A percentile compares a stretch with the other conserved stretches of the same genome.
Conservation (phyloP, 345 rosid genomes). For the Microthlaspi erraticum region DNA sequence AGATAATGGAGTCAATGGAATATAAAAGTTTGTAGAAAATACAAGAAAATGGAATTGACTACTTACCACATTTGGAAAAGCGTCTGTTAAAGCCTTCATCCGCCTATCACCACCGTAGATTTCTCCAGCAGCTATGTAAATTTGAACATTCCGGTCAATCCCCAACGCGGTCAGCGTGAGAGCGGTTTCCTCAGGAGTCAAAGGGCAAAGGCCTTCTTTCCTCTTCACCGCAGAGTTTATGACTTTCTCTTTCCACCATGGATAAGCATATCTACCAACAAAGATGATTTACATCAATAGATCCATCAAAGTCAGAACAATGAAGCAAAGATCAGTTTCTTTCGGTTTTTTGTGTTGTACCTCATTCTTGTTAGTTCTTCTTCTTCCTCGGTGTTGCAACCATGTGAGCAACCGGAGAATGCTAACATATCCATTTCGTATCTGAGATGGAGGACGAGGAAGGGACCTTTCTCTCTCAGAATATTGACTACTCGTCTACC, state of each 20-base stretch:
- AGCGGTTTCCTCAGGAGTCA: slow-evolving; percentile 97
- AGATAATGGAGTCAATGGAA: slow-evolving; percentile 21
- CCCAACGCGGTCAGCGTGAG: slow-evolving; percentile 74
- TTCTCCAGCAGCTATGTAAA: slow-evolving; percentile 96
- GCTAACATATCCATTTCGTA: slow-evolving; percentile 99
- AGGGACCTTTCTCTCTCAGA: slow-evolving; percentile 84
- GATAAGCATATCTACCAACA: slow-evolving; percentile 72
- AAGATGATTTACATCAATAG: slow-evolving; percentile 16
- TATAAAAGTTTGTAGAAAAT: neutral
- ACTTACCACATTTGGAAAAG: slow-evolving; percentile 92
- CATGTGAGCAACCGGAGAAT: slow-evolving; percentile 94
- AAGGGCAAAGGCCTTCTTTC: slow-evolving; percentile 89
- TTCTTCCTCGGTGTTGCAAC: slow-evolving; percentile 79
- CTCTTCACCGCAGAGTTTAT: slow-evolving; percentile 85
- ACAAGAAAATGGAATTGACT: slow-evolving; percentile 9
- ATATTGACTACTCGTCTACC: slow-evolving; percentile 73
- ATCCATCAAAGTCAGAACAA: slow-evolving; percentile 18
- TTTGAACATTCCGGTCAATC: slow-evolving; percentile 76
- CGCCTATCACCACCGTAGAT: slow-evolving; percentile 86
- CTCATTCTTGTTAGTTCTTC: slow-evolving; percentile 87
- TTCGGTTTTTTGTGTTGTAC: slow-evolving; percentile 42
- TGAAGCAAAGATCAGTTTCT: slow-evolving; percentile 18
- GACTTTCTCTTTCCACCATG: slow-evolving; percentile 88
- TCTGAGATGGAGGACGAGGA: slow-evolving; percentile 89
- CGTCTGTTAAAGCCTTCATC: slow-evolving; percentile 59